Evolutionary conservation across 169 alveolate species (phyloP).

Genomic region (Plasmodium chabaudi): DNA sequence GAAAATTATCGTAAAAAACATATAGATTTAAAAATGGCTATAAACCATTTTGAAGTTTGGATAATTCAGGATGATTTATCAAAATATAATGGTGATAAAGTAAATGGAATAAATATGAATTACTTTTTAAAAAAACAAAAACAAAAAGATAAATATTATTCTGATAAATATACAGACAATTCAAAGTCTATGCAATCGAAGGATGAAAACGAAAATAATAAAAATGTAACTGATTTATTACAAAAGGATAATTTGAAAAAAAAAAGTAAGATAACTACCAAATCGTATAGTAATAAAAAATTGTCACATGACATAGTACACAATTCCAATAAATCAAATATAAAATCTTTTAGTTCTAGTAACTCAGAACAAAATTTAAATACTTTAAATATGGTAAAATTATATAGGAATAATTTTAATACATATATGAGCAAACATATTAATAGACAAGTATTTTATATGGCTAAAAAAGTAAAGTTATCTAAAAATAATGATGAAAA

Average conservation of each 20-base stretch:
- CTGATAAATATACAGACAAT: not conserved
- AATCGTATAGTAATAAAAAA: not conserved
- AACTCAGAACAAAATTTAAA: slow-evolving; percentile 40
- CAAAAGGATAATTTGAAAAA: not conserved
- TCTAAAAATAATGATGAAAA: slow-evolving; percentile 14
- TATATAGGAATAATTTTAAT: slow-evolving; percentile 26
- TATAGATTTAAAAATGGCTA: slow-evolving; percentile 19
- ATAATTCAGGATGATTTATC: slow-evolving; percentile 59
- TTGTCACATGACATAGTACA: slow-evolving; percentile 1
- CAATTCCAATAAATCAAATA: slow-evolving; percentile 7
- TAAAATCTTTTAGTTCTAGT: slow-evolving; percentile 51
- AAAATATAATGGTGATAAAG: not conserved
- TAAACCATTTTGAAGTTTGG: slow-evolving; percentile 39
- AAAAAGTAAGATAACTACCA: not conserved
- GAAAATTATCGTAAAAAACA: slow-evolving; percentile 3
- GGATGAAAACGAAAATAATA: not conserved
- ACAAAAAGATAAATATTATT: not conserved
- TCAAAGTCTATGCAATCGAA: not conserved
- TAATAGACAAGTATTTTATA: slow-evolving; percentile 48
- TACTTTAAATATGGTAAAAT: slow-evolving; percentile 29
- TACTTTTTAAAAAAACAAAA: slow-evolving; percentile 21
- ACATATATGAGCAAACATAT: slow-evolving; percentile 56
- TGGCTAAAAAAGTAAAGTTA: slow-evolving; percentile 17
- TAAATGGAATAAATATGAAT: slow-evolving; percentile 13
- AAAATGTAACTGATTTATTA: not conserved